Conservation (phyloP, 805 yeast genomes). For the Tetrapisispora phaffii region DNA sequence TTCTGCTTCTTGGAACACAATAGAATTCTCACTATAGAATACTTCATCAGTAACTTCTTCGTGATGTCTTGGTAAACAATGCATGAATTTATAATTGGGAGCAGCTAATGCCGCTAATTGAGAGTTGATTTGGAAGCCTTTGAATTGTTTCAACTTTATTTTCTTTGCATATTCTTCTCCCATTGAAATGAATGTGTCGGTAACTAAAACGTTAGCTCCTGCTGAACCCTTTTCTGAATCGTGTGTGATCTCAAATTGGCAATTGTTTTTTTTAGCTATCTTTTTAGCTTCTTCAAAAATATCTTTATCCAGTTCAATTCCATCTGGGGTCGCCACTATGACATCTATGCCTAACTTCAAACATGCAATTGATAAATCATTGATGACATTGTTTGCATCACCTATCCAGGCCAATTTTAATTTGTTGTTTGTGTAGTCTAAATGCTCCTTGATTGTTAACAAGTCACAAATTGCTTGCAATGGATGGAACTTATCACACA, state of each 20-base stretch:
- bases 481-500: constrained; percentile 91
- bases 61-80: constrained; percentile 89
- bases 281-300: constrained; percentile 47
- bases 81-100: constrained; percentile 88
- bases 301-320: constrained; percentile 37
- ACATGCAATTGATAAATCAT: constrained; percentile 84
- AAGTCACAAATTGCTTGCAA: constrained; percentile 90
- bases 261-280: constrained; percentile 37
- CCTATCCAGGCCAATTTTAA: constrained; percentile 92
- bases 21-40: constrained; percentile 70
- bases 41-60: constrained; percentile 94
- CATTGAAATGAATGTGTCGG: constrained; percentile 97
- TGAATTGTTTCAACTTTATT: constrained; percentile 66
- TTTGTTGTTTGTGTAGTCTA: constrained; percentile 24
- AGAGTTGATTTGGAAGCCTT: constrained; percentile 73
- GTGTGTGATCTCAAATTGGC: constrained; percentile 45
- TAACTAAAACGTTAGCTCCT: constrained; percentile 73
- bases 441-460: constrained; percentile 67
- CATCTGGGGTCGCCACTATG: constrained; percentile 11
- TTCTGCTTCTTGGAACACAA: constrained; percentile 94
- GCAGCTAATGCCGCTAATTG: constrained; percentile 51
- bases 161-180: constrained; percentile 82
- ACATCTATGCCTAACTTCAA: constrained; percentile 67
- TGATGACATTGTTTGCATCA: constrained; percentile 90
- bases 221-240: constrained; percentile 69